Percentiles rank a stretch among this genome's conserved stretches.
Conservation (phyloP, 2,329 filamentous ascomycete genomes). For the Hypomyces perniciosus region DNA sequence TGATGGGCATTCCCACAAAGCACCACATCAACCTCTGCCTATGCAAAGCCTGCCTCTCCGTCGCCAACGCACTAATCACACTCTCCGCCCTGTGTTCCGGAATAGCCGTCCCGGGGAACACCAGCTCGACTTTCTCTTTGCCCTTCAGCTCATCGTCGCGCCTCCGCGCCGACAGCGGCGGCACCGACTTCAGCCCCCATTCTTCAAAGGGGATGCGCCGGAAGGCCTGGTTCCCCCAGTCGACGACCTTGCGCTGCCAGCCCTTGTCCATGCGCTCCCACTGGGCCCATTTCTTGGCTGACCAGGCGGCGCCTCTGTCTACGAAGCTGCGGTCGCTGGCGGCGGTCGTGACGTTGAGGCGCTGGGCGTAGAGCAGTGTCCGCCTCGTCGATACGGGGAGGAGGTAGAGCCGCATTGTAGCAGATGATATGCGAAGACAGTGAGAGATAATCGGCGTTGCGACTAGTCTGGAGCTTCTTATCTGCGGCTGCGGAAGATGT, state of each 20-base stretch:
- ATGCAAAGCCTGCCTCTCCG: conserved; percentile 75
- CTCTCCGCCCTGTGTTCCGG: conserved; percentile 55
- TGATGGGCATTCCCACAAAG: conserved; percentile 74
- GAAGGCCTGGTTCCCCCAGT: conserved; percentile 79
- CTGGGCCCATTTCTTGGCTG: conserved; percentile 69
- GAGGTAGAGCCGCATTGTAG: conserved; percentile 82
- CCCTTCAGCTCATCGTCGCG: conserved; percentile 57
- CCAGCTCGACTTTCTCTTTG: conserved; percentile 61
- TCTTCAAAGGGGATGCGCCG: conserved; percentile 91
- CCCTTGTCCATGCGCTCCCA: conserved; percentile 82
- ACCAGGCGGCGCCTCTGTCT: conserved; percentile 66
- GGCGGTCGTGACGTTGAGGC: conserved; percentile 52
- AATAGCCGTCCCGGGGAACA: conserved; percentile 70
- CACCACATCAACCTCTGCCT: conserved; percentile 73
- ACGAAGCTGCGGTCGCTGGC: conserved; percentile 45
- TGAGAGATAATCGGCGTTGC: neutral
- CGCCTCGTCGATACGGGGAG: conserved; percentile 88
- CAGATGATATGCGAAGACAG: too few relatives aligned
- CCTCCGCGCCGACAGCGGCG: conserved; percentile 65
- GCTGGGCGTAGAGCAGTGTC: conserved; percentile 87
- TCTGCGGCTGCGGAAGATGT: neutral
- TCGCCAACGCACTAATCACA: conserved; percentile 66
- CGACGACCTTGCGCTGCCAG: conserved; percentile 84
- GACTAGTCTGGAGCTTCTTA: too few relatives aligned
- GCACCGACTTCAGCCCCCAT: conserved; percentile 95